Percentiles rank a stretch among this genome's conserved stretches.
phyloP scores from a whole-genome alignment of 371 early-diverging fungal species.

The Mucor circinelloides region DNA sequence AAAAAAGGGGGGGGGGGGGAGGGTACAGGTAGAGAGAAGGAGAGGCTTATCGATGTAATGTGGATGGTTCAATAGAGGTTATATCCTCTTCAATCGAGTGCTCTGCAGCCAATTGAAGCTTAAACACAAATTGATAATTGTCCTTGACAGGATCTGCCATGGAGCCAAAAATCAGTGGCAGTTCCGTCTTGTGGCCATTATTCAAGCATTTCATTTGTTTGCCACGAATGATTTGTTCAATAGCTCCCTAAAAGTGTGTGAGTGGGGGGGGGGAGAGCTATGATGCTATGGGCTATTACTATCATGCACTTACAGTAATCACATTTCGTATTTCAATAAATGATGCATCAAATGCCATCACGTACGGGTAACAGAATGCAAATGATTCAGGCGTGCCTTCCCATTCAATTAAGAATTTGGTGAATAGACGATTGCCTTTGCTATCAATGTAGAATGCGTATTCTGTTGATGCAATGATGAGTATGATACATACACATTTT shows the following conservation, averaged over 20 bases:
- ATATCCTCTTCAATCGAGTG: slow-evolving; percentile 7
- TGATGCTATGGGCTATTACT: no score
- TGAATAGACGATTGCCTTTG: slow-evolving; percentile 44
- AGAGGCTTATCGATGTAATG: slow-evolving; percentile 1
- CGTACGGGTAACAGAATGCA: slow-evolving; percentile 47
- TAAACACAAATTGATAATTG: slow-evolving; percentile 31
- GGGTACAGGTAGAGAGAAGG: background rate
- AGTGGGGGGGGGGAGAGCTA: no score
- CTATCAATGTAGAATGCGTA: slow-evolving; percentile 54
- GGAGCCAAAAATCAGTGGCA: slow-evolving; percentile 41
- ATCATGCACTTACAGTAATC: slow-evolving; percentile 39
- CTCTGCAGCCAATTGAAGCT: slow-evolving; percentile 23
- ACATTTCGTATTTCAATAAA: slow-evolving; percentile 53
- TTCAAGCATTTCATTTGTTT: slow-evolving; percentile 58
- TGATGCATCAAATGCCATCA: slow-evolving; percentile 46
- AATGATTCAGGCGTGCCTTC: slow-evolving; percentile 48
- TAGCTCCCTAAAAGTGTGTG: slow-evolving; percentile 46
- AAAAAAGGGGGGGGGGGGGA: background rate
- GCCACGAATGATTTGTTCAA: slow-evolving; percentile 69
- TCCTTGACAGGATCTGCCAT: slow-evolving; percentile 38
- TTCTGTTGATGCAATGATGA: slow-evolving; percentile 22
- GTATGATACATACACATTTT: no score
- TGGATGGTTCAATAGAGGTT: slow-evolving; percentile 22
- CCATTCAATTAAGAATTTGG: slow-evolving; percentile 49
- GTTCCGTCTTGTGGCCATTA: slow-evolving; percentile 48